phyloP scores from a whole-genome alignment of 768 basidiomycete genomes.

The Auricularia sp. region DNA sequence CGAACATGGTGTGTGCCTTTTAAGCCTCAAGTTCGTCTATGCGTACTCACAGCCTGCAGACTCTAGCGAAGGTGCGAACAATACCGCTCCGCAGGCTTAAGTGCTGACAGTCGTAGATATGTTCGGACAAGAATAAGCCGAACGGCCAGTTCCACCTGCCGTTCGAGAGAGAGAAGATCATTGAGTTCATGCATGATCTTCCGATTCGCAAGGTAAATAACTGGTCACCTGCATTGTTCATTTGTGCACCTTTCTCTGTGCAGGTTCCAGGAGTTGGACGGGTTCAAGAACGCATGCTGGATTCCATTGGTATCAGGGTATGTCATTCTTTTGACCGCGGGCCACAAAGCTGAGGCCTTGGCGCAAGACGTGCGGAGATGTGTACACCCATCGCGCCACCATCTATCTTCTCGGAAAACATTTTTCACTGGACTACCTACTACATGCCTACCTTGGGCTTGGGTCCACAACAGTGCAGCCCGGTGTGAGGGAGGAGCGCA shows the following conservation, averaged over 20 bases:
- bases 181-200: constrained; percentile 68
- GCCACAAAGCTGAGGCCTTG: too few relatives aligned
- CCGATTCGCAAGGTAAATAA: constrained; percentile 56
- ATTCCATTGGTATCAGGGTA: constrained; percentile 81
- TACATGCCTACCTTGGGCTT: constrained; percentile 77
- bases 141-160: constrained; percentile 80
- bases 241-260: too few relatives aligned
- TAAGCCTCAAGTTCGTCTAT: constrained; percentile 2
- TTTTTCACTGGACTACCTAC: constrained; percentile 66
- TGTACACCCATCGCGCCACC: constrained; percentile 61
- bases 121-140: constrained; percentile 96
- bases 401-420: constrained; percentile 81
- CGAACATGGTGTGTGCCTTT: constrained; percentile 63
- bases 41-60: constrained; percentile 33
- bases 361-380: constrained; percentile 78
- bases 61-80: constrained; percentile 75
- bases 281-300: constrained; percentile 79
- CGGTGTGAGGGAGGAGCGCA: constrained; percentile 67
- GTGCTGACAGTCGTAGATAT: constrained; percentile 45
- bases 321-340: constrained; percentile 7
- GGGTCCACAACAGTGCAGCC: constrained; percentile 76
- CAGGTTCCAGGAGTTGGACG: constrained; percentile 78
- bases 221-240: not conserved
- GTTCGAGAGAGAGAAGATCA: constrained; percentile 54
- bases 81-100: constrained; percentile 4